Base-by-base conservation (phyloP, 2,329 filamentous ascomycete genomes). In the Emmonsia crescens region DNA sequence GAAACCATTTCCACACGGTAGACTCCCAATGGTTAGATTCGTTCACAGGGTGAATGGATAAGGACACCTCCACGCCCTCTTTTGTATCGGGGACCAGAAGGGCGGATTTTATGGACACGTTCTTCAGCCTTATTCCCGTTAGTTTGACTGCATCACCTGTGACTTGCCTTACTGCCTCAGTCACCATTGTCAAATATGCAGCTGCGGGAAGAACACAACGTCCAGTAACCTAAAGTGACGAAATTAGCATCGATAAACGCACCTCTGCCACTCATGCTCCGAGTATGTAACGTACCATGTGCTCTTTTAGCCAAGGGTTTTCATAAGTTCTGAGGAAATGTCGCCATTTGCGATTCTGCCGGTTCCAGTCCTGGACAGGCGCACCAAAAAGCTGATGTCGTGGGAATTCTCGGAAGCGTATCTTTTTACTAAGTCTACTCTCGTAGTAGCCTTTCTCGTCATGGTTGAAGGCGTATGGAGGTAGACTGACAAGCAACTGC, bases 351-450 rank as follows among this genome's bases (percentile, higher is more conserved):
- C 70, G 70, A 16, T 62, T 62, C 44, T 65, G 63, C 0, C 62
- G 55, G 62, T 71, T 66, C 67, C 69, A 71, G 57, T 72, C 71
- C 10, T 65, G 54, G 19, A 68, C 66, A 1, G 66, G 71, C 3
- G 70, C 66, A 40, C 71, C 71, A 24, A 73, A 68, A 0, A 73
- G 64, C 29, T 72, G 68, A 62, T 72, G 70, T 8, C 69, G 64
- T n/a, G 69, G 68, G 49, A 64, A 64, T 27, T 68, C 66, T 42
- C 71, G 64, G 27, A 64, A 62, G 1, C 71, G 67, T n/a, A 68
- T 51, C 49, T 68, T 69, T 24, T 64, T 69, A 61, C 64, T 69
- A 9, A 73, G 31, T n/a, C 71, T 67, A 56, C 67, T 68, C 51
- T 73, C 70, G 49, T 69, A 68, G 0, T 69, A 49, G 24, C 64